Evolutionary conservation across 371 early-diverging fungal species (phyloP), one percentile per base, ranked within the genome.

Genomic region (Mucor saturninus): DNA sequence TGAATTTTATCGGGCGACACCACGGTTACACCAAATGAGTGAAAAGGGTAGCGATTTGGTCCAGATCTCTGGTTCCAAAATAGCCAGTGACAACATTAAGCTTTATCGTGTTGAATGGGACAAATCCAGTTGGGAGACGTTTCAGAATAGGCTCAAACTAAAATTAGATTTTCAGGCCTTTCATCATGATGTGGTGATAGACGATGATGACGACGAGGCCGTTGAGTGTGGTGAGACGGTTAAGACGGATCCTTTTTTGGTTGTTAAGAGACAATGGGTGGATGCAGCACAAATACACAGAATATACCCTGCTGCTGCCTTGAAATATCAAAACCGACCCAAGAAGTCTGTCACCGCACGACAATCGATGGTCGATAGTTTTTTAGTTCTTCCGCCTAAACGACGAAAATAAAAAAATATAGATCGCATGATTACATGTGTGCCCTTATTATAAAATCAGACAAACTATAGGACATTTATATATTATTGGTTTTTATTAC

Each of bases 241-340:
- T 46, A 43, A 7, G 45, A 29, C 31, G 11, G 50, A 50, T 11
- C 21, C 28, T 3, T 50, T 50, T 29, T 50, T 28, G 14, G 32
- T 46, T 26, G 53, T 68, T 0, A 64, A 67, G 26, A 52, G 72
- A 32, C 72, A 72, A 32, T 72, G 72, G 72, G 59, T 72, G 2
- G 37, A 64, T 28, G 58, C 68, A 1, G 35, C 10, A 0, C 55
- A 59, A 31, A 52, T 71, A 13, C 46, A 55, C 21, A 46, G 29
- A 13, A 28, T 46, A 4, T 61, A 69, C 21, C 58, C 66, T 3
- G 37, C 55, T 1, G 11, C 60, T 2, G 65, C 65, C 15, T 32
- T 64, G 26, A 52, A 64, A 5, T 68, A 54, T 31, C 55, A 64
- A 51, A 50, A 48, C 29, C 21, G 21, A 11, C 28, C 15, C 7